These are phyloP conservation scores for Plantago rigida DNA, from an alignment of 305 asterid genomes.

Conservation along the genomic window DNA sequence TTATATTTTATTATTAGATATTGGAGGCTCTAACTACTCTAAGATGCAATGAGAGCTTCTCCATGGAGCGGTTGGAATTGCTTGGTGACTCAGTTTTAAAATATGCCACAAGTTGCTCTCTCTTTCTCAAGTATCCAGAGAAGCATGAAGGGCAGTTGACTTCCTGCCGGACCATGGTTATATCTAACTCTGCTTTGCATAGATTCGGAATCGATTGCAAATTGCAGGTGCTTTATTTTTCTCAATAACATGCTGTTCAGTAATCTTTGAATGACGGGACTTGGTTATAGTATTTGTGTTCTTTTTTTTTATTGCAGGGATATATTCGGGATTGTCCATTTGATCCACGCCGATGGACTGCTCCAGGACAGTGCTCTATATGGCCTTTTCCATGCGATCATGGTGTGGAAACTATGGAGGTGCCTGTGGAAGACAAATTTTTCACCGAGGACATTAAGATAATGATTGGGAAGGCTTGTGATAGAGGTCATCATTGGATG, in stretches of 20 bases:
- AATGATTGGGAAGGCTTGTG: conserved; percentile 64
- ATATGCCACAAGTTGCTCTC: conserved; percentile 67
- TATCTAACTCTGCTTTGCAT: conserved; percentile 66
- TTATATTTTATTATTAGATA: conserved; percentile 41
- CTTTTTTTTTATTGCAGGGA: conserved; percentile 33
- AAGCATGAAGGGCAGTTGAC: conserved; percentile 66
- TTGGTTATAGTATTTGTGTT: neutral
- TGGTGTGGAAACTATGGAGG: conserved; percentile 54
- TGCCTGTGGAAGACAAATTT: conserved; percentile 50
- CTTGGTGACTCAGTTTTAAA: conserved; percentile 94
- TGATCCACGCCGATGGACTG: conserved; percentile 83
- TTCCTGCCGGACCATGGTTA: conserved; percentile 39
- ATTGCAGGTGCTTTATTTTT: conserved; percentile 49
- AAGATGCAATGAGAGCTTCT: conserved; percentile 73
- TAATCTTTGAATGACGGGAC: neutral
- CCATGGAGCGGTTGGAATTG: conserved; percentile 90
- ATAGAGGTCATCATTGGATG: conserved; percentile 89
- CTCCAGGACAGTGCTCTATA: conserved; percentile 82
- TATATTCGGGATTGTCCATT: conserved; percentile 70
- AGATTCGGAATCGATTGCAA: conserved; percentile 53
- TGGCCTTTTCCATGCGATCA: conserved; percentile 63
- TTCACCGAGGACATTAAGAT: conserved; percentile 44
- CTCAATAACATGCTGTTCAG: neutral
- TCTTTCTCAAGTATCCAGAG: conserved; percentile 65
- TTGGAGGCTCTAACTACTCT: conserved; percentile 82